Evolutionary conservation across 2,329 filamentous ascomycete genomes (phyloP).

Genomic region (Sclerotinia sclerotiorum): DNA sequence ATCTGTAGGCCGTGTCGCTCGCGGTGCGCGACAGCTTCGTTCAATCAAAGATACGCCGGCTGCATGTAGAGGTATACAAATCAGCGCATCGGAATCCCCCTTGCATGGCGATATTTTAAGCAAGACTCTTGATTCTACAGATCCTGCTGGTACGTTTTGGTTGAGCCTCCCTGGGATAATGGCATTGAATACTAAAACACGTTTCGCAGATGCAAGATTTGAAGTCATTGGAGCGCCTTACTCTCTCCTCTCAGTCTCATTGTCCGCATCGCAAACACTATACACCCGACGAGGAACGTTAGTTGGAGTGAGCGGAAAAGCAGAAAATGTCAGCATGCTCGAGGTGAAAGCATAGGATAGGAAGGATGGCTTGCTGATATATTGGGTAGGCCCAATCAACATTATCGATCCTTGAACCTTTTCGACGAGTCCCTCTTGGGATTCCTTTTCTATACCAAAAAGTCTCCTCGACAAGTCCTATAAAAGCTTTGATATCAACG

Average conservation of each 20-base stretch:
- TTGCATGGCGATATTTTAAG: constrained; percentile 57
- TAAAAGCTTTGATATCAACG: constrained; percentile 85
- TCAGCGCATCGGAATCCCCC: constrained; percentile 58
- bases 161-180: background rate
- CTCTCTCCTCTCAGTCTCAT: constrained; percentile 87
- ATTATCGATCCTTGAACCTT: constrained; percentile 80
- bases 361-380: constrained; percentile 25
- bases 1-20: constrained; percentile 32
- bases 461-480: constrained; percentile 81
- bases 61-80: constrained; percentile 58
- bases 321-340: constrained; percentile 70
- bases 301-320: constrained; percentile 83
- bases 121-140: constrained; percentile 45
- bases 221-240: constrained; percentile 90
- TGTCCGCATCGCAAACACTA: constrained; percentile 90
- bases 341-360: constrained; percentile 18
- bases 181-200: constrained; percentile 18
- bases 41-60: constrained; percentile 23
- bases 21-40: constrained; percentile 35
- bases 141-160: constrained; percentile 33
- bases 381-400: constrained; percentile 74
- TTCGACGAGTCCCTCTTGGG: constrained; percentile 75
- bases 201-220: constrained; percentile 77
- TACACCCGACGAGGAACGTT: constrained; percentile 91
- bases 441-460: constrained; percentile 95